Evolutionary conservation across 306 rosid genomes (phyloP), one percentile per base, ranked within the genome.

Genomic region (Bauhinia variegata): DNA sequence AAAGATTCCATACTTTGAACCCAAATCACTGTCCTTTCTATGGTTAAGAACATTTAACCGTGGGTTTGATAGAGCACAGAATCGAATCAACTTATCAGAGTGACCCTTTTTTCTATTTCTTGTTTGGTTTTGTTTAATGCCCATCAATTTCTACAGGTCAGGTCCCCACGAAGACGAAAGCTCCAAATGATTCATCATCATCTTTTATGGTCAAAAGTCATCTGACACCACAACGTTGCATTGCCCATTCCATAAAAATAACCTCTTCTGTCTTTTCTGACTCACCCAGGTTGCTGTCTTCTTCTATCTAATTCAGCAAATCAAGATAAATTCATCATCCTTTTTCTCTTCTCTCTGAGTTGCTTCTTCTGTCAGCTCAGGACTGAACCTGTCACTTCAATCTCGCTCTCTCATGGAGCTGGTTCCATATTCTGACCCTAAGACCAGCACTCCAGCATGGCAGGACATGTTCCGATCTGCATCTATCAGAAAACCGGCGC

Each of bases 391-490:
- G 38, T 17, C 4, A 3, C 54, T 4, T 9, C 11, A 11, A 1
- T 9, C 16, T 6, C 15, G 4, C 7, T 16, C 15, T 19, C 8
- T 50, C 43, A 90, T 93, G 99, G 91, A 81, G 53, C 60, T 90
- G 1, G 95, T 86, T 28, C 95, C 95, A 5, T 86, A 85, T 51
- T 74, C 89, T 0, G 90, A 90, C 54, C 85, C 95, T 6, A 73
- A 76, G 15, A 47, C 91, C 9, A 2, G 87, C 4, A 70, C 47
- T 23, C 99, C 92, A 6, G 84, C 97, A 3, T 93, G 99, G 99
- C 89, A 90, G 54, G 99, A 93, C 70, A 93, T 93, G 99, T 90
- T 90, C 83, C 87, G 97, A 83, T 86, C 96, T 38, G 97, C 96
- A 1, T 86, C 99, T 7, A 2, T 23, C 30, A 81, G 86, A 28